Evolutionary conservation across 179 eudicot species (phyloP), one percentile per base, ranked within the genome.

Genomic region (Silene noctiflora): DNA sequence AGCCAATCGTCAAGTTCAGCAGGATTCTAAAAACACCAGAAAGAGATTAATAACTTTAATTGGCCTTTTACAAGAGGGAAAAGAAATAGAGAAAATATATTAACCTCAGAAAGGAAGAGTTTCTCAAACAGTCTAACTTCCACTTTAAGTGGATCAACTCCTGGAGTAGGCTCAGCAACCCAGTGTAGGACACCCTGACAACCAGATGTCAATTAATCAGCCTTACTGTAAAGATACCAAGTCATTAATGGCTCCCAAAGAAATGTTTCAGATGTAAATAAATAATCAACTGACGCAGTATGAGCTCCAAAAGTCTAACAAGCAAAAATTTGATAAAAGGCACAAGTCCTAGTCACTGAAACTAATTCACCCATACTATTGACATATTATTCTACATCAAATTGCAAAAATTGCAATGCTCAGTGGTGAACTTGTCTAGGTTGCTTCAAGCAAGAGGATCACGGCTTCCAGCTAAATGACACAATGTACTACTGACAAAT

Each of bases 1-100:
- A 94, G 94, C 98, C 98, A 94, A 70, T 89, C 86, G 31, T 91
- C 97, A 71, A 93, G 93, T 63, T 93, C 92, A 56, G 85, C 92
- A 63, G 97, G 97, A 85, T 91, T 91, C 97, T 91, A 82, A 44
- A 65, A 51, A 64, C 74, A 66, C 14, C 62, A 56, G 67, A 46
- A 71, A 58, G 29, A 56, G 65, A 60, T 75, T 65, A 39, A 3
- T 67, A 21, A 55, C 31, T 12, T 19, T 21, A 13, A 21, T 13
- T 21, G 25, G 73, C 68, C 16, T 0, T 3, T 46, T 12, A 55
- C 20, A 51, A 29, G 56, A 2, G 16, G 12, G 61, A 62, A 51
- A 25, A 5, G 71, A 76, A 35, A 64, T 10, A 42, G 70, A 67
- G 21, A 27, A 67, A 73, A 61, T 12, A 31, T 58, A 59, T 81